Evolutionary conservation across 352 stramenopile species (phyloP).

Genomic region (Pythium dissimile): DNA sequence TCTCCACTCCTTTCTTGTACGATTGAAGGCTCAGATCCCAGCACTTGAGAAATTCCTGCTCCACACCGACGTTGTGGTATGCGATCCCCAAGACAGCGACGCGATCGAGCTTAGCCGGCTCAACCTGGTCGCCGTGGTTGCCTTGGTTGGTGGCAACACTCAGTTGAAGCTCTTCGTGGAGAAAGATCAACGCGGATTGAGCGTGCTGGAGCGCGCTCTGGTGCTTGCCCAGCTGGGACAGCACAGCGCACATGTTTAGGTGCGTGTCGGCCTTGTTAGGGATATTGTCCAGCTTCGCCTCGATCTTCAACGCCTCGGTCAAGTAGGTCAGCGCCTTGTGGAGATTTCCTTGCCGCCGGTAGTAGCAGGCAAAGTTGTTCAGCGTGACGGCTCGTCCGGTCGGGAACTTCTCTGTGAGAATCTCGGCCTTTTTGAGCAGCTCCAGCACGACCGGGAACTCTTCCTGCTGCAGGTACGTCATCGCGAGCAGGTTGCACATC

Average conservation of each 20-base stretch:
- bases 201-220: conserved; percentile 89
- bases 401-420: conserved; percentile 87
- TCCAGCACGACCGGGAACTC: conserved; percentile 91
- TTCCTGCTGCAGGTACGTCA: conserved; percentile 95
- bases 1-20: conserved; percentile 91
- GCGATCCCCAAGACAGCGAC: conserved; percentile 92
- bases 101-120: conserved; percentile 74
- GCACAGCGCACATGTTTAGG: conserved; percentile 93
- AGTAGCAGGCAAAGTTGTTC: conserved; percentile 95
- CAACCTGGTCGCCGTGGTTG: conserved; percentile 13
- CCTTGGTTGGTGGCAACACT: conserved; percentile 13
- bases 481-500: conserved; percentile 94
- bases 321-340: conserved; percentile 90
- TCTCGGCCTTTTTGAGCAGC: conserved; percentile 93
- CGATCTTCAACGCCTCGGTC: conserved; percentile 92
- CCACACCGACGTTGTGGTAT: conserved; percentile 95
- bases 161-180: conserved; percentile 91
- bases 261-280: conserved; percentile 92
- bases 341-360: conserved; percentile 87
- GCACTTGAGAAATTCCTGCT: conserved; percentile 94
- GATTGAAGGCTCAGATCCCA: conserved; percentile 88
- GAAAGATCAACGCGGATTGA: conserved; percentile 88
- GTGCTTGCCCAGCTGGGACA: conserved; percentile 91
- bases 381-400: conserved; percentile 87
- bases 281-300: conserved; percentile 79